A percentile compares a stretch with the other conserved stretches of the same genome.
Evolutionary conservation across 768 basidiomycete genomes (phyloP).

Genomic region (Leucosporidium scottii): DNA sequence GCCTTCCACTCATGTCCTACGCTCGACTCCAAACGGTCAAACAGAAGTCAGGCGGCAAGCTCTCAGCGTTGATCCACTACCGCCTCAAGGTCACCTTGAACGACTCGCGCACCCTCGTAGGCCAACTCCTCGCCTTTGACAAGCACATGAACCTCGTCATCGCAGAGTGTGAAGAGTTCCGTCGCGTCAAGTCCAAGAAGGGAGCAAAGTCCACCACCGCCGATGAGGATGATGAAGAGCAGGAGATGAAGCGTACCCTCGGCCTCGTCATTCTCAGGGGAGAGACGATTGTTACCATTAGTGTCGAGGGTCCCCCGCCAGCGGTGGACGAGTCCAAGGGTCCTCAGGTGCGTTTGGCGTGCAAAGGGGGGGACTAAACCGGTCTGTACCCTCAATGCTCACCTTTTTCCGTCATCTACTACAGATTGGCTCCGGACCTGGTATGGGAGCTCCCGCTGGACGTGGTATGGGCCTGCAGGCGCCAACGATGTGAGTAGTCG

Average conservation of each 20-base stretch:
- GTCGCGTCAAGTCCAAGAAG: conserved; percentile 85
- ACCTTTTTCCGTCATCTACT: conserved; percentile 11
- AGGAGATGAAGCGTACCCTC: conserved; percentile 91
- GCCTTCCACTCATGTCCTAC: no score
- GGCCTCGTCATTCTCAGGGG: conserved; percentile 96
- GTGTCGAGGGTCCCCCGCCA: conserved; percentile 48
- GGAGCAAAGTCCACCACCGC: conserved; percentile 55
- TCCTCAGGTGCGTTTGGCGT: conserved; percentile 11
- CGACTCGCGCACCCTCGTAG: conserved; percentile 71
- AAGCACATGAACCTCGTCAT: conserved; percentile 99
- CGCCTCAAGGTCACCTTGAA: conserved; percentile 92
- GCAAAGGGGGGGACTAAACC: no score
- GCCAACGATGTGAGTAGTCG: conserved; percentile 39
- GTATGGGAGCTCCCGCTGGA: conserved; percentile 90
- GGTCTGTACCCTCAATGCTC: no score
- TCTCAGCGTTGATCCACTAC: conserved; percentile 97
- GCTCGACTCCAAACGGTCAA: no score
- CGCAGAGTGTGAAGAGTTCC: conserved; percentile 96
- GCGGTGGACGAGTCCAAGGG: conserved; percentile 17
- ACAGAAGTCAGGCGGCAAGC: conserved; percentile 64
- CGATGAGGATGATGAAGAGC: conserved; percentile 45
- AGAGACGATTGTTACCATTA: conserved; percentile 89
- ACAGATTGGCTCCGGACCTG: conserved; percentile 79
- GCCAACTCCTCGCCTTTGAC: conserved; percentile 99
- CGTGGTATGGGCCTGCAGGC: conserved; percentile 73